A percentile compares a stretch with the other conserved stretches of the same genome.
Conservation (phyloP, 352 stramenopile genomes). For the Phytopythium oedochilum region DNA sequence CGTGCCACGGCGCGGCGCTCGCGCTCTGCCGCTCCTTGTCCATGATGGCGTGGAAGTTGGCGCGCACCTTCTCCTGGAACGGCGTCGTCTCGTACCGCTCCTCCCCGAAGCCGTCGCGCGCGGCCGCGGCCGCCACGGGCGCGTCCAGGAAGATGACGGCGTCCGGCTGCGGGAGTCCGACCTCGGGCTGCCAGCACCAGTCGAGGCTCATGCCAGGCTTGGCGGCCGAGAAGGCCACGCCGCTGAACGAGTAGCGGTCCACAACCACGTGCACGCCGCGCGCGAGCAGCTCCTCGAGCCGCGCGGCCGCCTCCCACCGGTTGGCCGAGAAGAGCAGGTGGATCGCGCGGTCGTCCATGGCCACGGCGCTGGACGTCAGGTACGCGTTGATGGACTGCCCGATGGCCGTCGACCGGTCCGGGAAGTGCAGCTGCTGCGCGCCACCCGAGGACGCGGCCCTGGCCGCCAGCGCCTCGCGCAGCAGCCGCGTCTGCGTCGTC, state of each 20-base stretch:
- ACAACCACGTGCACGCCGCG: constrained; percentile 93
- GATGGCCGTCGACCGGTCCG: constrained; percentile 88
- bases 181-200: constrained; percentile 98
- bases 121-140: constrained; percentile 81
- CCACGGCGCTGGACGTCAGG: constrained; percentile 72
- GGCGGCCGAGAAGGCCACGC: constrained; percentile 97
- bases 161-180: constrained; percentile 96
- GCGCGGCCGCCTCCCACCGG: constrained; percentile 94
- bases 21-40: constrained; percentile 5
- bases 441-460: constrained; percentile 3
- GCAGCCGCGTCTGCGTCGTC: constrained; percentile 96
- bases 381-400: constrained; percentile 98
- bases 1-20: constrained; percentile 51
- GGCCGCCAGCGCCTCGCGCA: constrained; percentile 61
- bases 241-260: constrained; percentile 97
- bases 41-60: constrained; percentile 78
- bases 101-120: constrained; percentile 91
- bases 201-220: constrained; percentile 93
- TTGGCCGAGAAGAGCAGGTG: constrained; percentile 99
- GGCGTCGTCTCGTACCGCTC: constrained; percentile 90
- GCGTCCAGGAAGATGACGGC: constrained; percentile 97
- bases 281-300: constrained; percentile 60
- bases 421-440: constrained; percentile 66
- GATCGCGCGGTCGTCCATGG: constrained; percentile 96
- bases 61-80: constrained; percentile 85